Conservation (phyloP, 2,329 filamentous ascomycete species). For the Lasiodiplodia sp. region DNA sequence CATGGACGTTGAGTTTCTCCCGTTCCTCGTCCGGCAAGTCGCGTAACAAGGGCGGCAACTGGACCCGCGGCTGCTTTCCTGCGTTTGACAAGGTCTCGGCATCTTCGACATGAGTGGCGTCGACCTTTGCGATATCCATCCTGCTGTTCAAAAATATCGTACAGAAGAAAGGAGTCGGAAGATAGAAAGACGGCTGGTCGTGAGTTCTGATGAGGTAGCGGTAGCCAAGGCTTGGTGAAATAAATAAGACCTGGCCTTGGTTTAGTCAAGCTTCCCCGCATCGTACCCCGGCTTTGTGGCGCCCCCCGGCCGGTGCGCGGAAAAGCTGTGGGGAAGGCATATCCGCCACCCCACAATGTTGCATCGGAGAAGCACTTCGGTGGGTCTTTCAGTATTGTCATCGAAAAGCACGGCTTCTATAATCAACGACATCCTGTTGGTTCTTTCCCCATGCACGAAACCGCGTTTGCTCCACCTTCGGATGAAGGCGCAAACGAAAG, state of each 20-base stretch:
- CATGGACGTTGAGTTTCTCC: not conserved
- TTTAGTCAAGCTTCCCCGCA: constrained; percentile 22
- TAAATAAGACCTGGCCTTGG: constrained; percentile 13
- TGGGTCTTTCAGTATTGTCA: not conserved
- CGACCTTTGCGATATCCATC: constrained; percentile 12
- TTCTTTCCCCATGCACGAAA: no score
- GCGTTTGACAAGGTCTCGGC: constrained; percentile 4
- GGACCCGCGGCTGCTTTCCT: not conserved
- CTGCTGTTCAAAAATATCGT: not conserved
- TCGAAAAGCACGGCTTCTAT: not conserved
- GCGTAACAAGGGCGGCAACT: constrained; percentile 2
- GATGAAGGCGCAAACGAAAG: no score
- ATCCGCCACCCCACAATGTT: constrained; percentile 5
- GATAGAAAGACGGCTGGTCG: not conserved
- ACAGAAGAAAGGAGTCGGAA: not conserved
- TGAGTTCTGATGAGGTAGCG: not conserved
- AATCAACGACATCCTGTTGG: not conserved
- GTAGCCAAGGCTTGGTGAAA: constrained; percentile 18
- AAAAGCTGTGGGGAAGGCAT: constrained; percentile 18
- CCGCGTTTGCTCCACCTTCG: no score
- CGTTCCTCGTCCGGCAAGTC: constrained; percentile 1
- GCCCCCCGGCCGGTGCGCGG: not conserved
- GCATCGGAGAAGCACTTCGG: constrained; percentile 5
- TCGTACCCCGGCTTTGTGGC: constrained; percentile 1
- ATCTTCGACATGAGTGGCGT: constrained; percentile 10